Conservation (phyloP, 2,329 filamentous ascomycete genomes). For the Alternaria triticina region DNA sequence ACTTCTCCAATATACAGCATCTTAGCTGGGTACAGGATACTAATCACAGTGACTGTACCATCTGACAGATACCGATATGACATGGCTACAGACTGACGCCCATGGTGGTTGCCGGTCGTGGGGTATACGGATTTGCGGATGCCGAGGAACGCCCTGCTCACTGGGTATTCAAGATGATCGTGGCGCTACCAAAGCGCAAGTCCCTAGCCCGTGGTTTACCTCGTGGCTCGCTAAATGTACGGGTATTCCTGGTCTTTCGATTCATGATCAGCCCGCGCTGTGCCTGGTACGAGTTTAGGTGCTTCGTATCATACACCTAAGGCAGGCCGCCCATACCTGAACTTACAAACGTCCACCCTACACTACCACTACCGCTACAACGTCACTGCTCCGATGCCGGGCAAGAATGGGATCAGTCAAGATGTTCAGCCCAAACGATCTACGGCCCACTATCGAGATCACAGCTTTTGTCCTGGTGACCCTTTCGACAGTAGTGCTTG, state of each 20-base stretch:
- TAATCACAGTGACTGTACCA: not conserved
- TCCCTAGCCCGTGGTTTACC: not conserved
- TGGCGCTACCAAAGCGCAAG: not conserved
- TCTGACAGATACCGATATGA: not conserved
- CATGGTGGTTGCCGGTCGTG: not conserved
- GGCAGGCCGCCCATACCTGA: not conserved
- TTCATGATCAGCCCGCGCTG: not conserved
- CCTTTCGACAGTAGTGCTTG: slow-evolving; percentile 29
- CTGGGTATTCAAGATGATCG: not conserved
- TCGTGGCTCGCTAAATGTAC: not conserved
- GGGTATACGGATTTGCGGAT: not conserved
- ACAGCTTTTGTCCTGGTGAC: slow-evolving; percentile 30
- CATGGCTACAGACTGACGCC: not conserved
- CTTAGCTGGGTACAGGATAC: not conserved
- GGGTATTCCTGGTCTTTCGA: not conserved
- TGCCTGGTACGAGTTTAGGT: not conserved
- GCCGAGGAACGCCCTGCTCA: not conserved
- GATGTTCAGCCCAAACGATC: slow-evolving; percentile 25
- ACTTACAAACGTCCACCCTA: not conserved
- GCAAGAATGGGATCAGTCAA: slow-evolving; percentile 13
- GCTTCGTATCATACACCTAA: not conserved
- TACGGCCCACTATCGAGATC: slow-evolving; percentile 28
- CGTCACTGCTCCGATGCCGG: not conserved
- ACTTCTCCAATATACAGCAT: not conserved
- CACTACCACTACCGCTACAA: not conserved